Conservation (phyloP, 768 basidiomycete species). For the Mycena galericulata region DNA sequence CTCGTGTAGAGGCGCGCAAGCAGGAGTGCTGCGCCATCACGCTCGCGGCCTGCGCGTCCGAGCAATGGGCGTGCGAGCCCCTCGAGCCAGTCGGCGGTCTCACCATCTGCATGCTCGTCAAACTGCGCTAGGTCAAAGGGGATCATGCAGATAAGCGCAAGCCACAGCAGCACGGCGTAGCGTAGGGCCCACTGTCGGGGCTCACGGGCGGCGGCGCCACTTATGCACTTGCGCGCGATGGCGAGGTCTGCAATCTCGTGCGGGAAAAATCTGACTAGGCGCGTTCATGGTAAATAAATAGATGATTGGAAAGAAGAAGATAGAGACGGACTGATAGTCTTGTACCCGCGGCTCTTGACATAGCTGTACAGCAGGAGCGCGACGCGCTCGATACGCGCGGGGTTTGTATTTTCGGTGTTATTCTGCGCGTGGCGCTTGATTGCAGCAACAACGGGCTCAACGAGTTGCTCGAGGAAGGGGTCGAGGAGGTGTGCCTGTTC, state of each 20-base stretch:
- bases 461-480: conserved; percentile 84
- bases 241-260: conserved; percentile 89
- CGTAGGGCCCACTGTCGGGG: conserved; percentile 80
- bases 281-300: conserved; percentile 31
- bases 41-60: conserved; percentile 80
- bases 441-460: conserved; percentile 76
- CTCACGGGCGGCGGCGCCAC: conserved; percentile 57
- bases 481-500: conserved; percentile 95
- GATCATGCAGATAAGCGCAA: conserved; percentile 93
- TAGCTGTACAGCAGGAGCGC: conserved; percentile 80
- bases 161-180: conserved; percentile 89
- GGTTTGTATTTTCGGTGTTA: conserved; percentile 40
- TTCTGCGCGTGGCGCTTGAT: conserved; percentile 69
- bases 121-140: conserved; percentile 93
- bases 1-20: conserved; percentile 86
- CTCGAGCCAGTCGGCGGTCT: conserved; percentile 71
- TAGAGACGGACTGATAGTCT: conserved; percentile 82
- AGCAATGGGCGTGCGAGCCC: conserved; percentile 68
- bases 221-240: conserved; percentile 77
- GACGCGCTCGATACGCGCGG: conserved; percentile 61
- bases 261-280: conserved; percentile 90
- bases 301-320: conserved; percentile 15
- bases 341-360: conserved; percentile 90
- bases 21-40: conserved; percentile 85
- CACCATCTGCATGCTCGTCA: conserved; percentile 69